Evolutionary conservation across 441 rosid species (phyloP).

Genomic region (Viola pubescens): DNA sequence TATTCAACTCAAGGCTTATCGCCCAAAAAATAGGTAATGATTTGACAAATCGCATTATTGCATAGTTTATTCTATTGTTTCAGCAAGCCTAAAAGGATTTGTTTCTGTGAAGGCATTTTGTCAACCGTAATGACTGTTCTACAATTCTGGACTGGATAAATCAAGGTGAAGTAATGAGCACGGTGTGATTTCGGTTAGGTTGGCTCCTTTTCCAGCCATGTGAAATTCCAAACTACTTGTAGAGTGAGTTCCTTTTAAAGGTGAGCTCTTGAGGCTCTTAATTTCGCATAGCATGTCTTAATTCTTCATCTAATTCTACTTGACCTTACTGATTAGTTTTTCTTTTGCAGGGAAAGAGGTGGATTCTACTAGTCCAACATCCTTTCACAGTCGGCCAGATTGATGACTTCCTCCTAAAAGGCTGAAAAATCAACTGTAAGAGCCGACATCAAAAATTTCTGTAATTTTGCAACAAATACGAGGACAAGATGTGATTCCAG

Average conservation of each 20-base stretch:
- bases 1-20: conserved; percentile 53
- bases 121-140: conserved; percentile 52
- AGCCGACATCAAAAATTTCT: conserved; percentile 15
- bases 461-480: conserved; percentile 53
- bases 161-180: conserved; percentile 29
- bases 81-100: neutral
- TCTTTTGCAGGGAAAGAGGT: neutral
- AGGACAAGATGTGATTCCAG: conserved; percentile 79
- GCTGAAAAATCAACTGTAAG: too few species aligned
- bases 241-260: neutral
- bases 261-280: neutral
- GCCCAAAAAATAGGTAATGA: conserved; percentile 53
- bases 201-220: conserved; percentile 1
- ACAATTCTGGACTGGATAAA: conserved; percentile 64
- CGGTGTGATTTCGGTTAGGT: neutral
- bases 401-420: too few species aligned
- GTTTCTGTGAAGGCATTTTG: conserved; percentile 49
- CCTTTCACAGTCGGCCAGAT: too few species aligned
- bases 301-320: neutral
- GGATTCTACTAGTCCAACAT: neutral
- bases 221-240: neutral
- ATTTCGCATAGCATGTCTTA: neutral
- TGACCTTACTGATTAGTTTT: neutral
- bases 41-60: neutral
- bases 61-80: neutral